Evolutionary conservation across 345 rosid species (phyloP), one percentile per base, ranked within the genome.

Genomic region (Hypericum perforatum): DNA sequence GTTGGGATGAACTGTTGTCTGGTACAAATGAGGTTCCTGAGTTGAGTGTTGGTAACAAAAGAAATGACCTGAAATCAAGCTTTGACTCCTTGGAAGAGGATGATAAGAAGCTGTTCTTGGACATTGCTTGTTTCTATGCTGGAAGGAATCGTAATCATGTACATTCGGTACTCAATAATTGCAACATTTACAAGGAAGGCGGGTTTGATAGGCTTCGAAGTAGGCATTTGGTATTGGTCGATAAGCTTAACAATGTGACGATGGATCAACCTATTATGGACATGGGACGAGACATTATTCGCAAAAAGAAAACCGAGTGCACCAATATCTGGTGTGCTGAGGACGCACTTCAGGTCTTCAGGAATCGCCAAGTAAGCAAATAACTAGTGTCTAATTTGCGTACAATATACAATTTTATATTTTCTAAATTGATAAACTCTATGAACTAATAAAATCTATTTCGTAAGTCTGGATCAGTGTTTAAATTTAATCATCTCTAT

Each of bases 241-340:
- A 0, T n/a, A 8, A 16, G 0, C 5, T 56, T 22, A 55, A 49
- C 9, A 0, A 13, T 22, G 0, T 63, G 7, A 8, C 15, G 57
- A 63, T 56, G 68, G 62, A 63, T 0, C 57, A 63, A 3, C 51
- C 43, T 7, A 16, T 63, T 0, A 37, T 44, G 44, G 52, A 56
- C 9, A 14, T 63, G 0, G 68, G 68, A 9, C 43, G 57, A 32
- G n/a, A 49, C 0, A 49, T 63, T 10, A 41, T 43, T 7, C 12
- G 12, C 4, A 8, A 43, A 32, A 52, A 49, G 14, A 41, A 7
- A 8, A 16, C 6, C 37, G 43, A 43, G 11, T 44, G 45, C 10
- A 3, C 52, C 7, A 0, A 57, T 0, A 5, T 63, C 7, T 56
- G 68, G 62, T 3, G 13, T 43, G 5, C 37, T 0, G 7, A 16